A percentile compares a stretch with the other conserved stretches of the same genome.
Evolutionary conservation across 1,284 basidiomycete genomes (phyloP).

Genomic region (Cryptococcus sp.): DNA sequence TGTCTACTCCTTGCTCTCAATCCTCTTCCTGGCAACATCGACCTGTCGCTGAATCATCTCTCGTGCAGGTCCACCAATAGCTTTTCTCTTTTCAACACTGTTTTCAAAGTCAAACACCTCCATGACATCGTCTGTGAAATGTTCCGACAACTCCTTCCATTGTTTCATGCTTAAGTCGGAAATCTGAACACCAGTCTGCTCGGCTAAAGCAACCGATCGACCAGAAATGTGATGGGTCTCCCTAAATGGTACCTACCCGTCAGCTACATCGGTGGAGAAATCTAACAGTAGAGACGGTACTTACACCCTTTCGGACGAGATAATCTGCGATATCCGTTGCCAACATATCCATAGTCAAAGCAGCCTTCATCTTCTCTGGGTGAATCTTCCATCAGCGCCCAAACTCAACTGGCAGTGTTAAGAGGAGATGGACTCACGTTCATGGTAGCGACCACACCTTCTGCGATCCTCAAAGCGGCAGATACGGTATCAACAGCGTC

Average conservation of each 20-base stretch:
- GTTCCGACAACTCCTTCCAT: slow-evolving; percentile 67
- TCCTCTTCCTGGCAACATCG: slow-evolving; percentile 58
- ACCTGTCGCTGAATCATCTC: slow-evolving; percentile 84
- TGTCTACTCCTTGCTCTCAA: slow-evolving; percentile 31
- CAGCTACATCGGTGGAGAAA: neutral
- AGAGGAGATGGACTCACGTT: slow-evolving; percentile 53
- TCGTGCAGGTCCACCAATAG: slow-evolving; percentile 85
- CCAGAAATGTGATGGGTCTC: slow-evolving; percentile 98
- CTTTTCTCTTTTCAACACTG: slow-evolving; percentile 88
- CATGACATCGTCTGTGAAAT: slow-evolving; percentile 75
- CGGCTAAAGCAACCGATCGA: slow-evolving; percentile 88
- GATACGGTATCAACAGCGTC: slow-evolving; percentile 87
- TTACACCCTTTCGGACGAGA: slow-evolving; percentile 91
- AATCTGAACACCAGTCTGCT: slow-evolving; percentile 72
- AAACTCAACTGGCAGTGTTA: neutral
- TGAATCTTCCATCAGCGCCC: slow-evolving; percentile 57
- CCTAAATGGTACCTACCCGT: slow-evolving; percentile 71
- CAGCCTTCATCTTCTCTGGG: slow-evolving; percentile 79
- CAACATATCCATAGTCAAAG: slow-evolving; percentile 92
- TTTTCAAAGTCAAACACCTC: slow-evolving; percentile 88
- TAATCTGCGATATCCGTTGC: slow-evolving; percentile 98
- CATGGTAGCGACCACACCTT: slow-evolving; percentile 88
- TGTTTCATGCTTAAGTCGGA: slow-evolving; percentile 76
- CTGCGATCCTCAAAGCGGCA: slow-evolving; percentile 86
- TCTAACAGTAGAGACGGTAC: slow-evolving; percentile 37